phyloP scores from a whole-genome alignment of 352 stramenopile species.

The Phytophthora crassamura region DNA sequence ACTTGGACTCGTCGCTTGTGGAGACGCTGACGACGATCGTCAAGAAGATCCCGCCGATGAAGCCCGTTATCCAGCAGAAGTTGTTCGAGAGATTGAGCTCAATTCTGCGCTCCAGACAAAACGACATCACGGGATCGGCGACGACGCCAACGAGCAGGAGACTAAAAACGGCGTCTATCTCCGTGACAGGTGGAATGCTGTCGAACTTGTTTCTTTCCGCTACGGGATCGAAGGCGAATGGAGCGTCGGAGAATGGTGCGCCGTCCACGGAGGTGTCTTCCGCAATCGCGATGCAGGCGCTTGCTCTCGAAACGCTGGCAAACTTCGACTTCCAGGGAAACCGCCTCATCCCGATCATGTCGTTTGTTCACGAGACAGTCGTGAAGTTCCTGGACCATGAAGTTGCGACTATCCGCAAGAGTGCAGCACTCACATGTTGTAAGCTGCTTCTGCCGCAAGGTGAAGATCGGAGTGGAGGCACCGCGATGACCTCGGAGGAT shows the following conservation, averaged over 20 bases:
- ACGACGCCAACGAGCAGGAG: constrained; percentile 68
- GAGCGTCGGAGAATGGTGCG: constrained; percentile 48
- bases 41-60: constrained; percentile 83
- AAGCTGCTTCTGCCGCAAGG: constrained; percentile 79
- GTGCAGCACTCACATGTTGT: constrained; percentile 88
- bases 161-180: constrained; percentile 79
- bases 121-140: constrained; percentile 49
- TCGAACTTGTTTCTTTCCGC: constrained; percentile 75
- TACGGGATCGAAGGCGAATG: constrained; percentile 47
- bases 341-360: constrained; percentile 86
- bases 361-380: constrained; percentile 89
- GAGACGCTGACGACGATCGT: constrained; percentile 87
- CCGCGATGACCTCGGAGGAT: constrained; percentile 69
- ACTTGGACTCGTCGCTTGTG: constrained; percentile 80
- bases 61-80: constrained; percentile 81
- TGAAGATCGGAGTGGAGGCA: constrained; percentile 57
- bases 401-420: constrained; percentile 84
- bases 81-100: constrained; percentile 84
- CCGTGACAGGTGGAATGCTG: constrained; percentile 74
- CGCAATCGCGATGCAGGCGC: constrained; percentile 81
- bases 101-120: constrained; percentile 67
- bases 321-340: constrained; percentile 91
- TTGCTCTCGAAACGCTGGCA: constrained; percentile 85
- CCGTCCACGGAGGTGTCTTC: constrained; percentile 48
- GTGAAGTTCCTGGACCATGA: constrained; percentile 91